These are phyloP conservation scores for Rhynchosporium agropyri DNA, from an alignment of 2,329 filamentous ascomycete genomes.

Conservation along the genomic window DNA sequence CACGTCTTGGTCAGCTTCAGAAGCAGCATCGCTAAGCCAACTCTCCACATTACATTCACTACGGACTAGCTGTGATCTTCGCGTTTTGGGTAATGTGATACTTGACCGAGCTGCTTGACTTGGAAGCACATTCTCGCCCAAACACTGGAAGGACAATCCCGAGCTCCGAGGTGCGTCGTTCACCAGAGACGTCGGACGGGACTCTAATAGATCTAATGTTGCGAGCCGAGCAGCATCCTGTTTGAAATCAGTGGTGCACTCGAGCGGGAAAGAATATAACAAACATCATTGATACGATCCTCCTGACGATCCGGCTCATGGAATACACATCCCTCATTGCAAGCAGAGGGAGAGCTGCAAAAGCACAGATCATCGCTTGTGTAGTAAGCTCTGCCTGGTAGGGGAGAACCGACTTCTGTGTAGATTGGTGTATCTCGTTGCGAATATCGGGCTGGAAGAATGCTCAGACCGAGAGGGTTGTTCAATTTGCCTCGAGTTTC, in stretches of 20 bases:
- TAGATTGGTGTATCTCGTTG: slow-evolving; percentile 36
- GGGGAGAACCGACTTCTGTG: slow-evolving; percentile 30
- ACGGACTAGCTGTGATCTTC: neutral
- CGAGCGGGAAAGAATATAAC: too few relatives aligned
- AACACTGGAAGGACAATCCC: slow-evolving; percentile 38
- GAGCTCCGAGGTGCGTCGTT: slow-evolving; percentile 26
- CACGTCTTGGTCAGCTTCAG: slow-evolving; percentile 30
- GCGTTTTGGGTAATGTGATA: slow-evolving; percentile 19
- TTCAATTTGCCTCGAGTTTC: slow-evolving; percentile 12
- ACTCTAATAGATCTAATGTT: neutral
- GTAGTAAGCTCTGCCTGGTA: slow-evolving; percentile 28
- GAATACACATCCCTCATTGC: slow-evolving; percentile 24
- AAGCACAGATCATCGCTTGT: slow-evolving; percentile 22
- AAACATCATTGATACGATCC: neutral
- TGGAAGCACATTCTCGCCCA: slow-evolving; percentile 21
- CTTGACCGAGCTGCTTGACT: slow-evolving; percentile 31
- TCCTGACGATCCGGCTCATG: slow-evolving; percentile 21
- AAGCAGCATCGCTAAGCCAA: slow-evolving; percentile 34
- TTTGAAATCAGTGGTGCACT: neutral
- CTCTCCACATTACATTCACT: slow-evolving; percentile 29
- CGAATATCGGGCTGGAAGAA: neutral
- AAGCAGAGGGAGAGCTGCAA: slow-evolving; percentile 20
- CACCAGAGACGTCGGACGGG: neutral
- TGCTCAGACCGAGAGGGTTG: slow-evolving; percentile 12
- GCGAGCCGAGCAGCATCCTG: neutral